Evolutionary conservation across 2,329 filamentous ascomycete species (phyloP).

Genomic region (Colletotrichum viniferum): DNA sequence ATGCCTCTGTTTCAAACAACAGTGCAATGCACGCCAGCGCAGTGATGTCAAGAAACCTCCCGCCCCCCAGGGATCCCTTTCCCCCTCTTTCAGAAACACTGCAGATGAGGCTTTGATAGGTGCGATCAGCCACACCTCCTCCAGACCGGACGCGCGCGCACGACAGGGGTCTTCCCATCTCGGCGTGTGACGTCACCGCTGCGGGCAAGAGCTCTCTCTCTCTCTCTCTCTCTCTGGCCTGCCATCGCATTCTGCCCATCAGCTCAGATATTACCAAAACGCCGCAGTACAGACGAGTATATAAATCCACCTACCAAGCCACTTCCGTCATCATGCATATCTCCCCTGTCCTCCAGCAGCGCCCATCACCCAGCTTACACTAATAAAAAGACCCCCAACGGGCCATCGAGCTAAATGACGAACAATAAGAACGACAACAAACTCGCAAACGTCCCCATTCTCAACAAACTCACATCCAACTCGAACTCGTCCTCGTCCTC

Average conservation of each 20-base stretch:
- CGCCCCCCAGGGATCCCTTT: background rate
- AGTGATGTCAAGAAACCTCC: background rate
- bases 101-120: background rate
- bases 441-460: background rate
- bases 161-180: background rate
- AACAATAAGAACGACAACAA: background rate
- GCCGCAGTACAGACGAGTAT: background rate
- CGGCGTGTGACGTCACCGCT: slow-evolving; percentile 16
- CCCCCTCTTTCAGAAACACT: background rate
- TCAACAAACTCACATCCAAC: background rate
- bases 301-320: background rate
- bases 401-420: background rate
- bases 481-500: background rate
- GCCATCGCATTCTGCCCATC: background rate
- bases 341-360: background rate
- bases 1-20: background rate
- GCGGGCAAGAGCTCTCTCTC: background rate
- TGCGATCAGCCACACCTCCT: background rate
- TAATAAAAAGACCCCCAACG: background rate
- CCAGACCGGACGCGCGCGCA: background rate
- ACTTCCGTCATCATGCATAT: background rate
- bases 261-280: background rate
- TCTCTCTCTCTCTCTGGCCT: background rate
- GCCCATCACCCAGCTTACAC: background rate
- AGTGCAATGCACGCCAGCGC: background rate